A percentile compares a stretch with the other conserved stretches of the same genome.
Conservation (phyloP, 345 rosid species). For the Syzygium jambos region DNA sequence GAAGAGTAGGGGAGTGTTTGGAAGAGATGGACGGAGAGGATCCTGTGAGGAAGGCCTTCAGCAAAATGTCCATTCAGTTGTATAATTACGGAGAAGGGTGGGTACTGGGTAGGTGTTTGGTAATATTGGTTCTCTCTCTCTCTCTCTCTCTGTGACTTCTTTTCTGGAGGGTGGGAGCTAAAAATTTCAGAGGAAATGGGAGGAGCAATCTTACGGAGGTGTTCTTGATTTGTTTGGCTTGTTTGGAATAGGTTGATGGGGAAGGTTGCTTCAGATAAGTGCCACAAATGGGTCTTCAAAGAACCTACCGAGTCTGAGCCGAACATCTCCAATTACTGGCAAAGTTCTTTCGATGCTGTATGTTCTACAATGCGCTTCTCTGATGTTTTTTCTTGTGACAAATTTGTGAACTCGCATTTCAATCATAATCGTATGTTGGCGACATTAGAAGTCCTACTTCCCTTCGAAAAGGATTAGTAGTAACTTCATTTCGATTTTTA, state of each 20-base stretch:
- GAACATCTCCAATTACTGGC: constrained; percentile 96
- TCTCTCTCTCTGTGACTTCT: background rate
- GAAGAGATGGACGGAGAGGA: constrained; percentile 89
- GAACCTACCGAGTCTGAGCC: constrained; percentile 95
- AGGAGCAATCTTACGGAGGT: background rate
- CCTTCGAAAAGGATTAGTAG: background rate
- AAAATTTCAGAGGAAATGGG: background rate
- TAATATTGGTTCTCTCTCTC: constrained; percentile 1
- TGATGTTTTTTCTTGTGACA: background rate
- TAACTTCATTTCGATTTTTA: background rate
- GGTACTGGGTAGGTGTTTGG: constrained; percentile 92
- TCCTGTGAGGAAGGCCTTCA: constrained; percentile 94
- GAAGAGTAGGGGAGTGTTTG: constrained; percentile 62
- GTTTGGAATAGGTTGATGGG: constrained; percentile 79
- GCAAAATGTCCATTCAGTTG: constrained; percentile 99
- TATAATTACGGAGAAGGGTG: constrained; percentile 99
- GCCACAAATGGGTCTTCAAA: constrained; percentile 99
- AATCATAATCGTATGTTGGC: background rate
- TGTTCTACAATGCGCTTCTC: background rate
- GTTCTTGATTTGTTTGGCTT: background rate
- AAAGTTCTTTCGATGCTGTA: constrained; percentile 98
- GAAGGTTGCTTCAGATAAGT: constrained; percentile 99
- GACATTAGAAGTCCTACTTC: background rate
- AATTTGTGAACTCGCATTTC: background rate
- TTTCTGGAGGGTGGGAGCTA: background rate